Percentiles rank a stretch among this genome's conserved stretches.
Conservation (phyloP, 1,284 basidiomycete genomes). For the Fistulina hepatica region DNA sequence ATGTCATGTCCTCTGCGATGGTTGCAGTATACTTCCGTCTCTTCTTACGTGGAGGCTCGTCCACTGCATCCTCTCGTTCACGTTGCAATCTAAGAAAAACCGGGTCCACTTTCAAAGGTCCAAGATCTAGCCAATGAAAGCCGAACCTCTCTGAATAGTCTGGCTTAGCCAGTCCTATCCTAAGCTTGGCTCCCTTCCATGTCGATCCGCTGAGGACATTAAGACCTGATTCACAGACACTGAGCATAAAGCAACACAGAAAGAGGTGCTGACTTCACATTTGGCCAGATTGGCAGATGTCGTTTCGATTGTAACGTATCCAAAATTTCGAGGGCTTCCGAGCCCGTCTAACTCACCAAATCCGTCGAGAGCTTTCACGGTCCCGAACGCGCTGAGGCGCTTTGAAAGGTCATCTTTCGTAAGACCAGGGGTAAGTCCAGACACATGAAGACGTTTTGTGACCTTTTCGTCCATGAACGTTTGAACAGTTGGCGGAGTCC, state of each 20-base stretch:
- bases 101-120: slow-evolving; percentile 2
- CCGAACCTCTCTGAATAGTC: slow-evolving; percentile 53
- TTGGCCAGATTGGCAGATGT: slow-evolving; percentile 45
- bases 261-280: slow-evolving; percentile 37
- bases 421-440: slow-evolving; percentile 59
- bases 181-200: slow-evolving; percentile 73
- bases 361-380: slow-evolving; percentile 55
- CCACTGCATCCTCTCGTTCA: slow-evolving; percentile 23
- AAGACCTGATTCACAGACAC: slow-evolving; percentile 36
- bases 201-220: slow-evolving; percentile 66
- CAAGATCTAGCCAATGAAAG: slow-evolving; percentile 1
- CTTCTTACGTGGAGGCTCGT: slow-evolving; percentile 27
- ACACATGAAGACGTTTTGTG: slow-evolving; percentile 60
- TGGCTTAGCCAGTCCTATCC: slow-evolving; percentile 69
- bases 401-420: slow-evolving; percentile 44
- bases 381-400: slow-evolving; percentile 56
- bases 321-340: slow-evolving; percentile 58
- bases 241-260: slow-evolving; percentile 8
- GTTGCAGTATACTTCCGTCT: slow-evolving; percentile 22
- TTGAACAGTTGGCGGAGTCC: too few relatives aligned
- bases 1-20: slow-evolving; percentile 49
- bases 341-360: slow-evolving; percentile 53
- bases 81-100: slow-evolving; percentile 21
- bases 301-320: slow-evolving; percentile 61
- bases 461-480: slow-evolving; percentile 29